These are phyloP conservation scores for Hirsutella rhossiliensis DNA, from an alignment of 2,329 filamentous ascomycete genomes.

Conservation along the genomic window DNA sequence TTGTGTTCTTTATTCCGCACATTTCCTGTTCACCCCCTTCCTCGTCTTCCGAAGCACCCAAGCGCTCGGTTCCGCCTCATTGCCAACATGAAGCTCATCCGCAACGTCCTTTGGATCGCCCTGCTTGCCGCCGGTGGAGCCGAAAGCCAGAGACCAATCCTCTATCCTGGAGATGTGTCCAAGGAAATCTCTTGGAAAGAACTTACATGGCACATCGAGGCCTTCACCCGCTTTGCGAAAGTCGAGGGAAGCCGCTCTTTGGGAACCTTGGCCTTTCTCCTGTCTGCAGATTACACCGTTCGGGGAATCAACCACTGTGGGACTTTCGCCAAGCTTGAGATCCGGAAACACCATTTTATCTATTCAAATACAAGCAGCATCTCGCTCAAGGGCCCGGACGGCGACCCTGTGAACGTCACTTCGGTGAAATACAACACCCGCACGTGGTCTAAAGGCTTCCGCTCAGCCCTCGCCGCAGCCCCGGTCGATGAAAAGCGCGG, in stretches of 20 bases:
- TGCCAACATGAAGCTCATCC: background rate
- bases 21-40: too few relatives aligned
- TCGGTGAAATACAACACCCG: slow-evolving; percentile 33
- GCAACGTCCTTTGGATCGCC: background rate
- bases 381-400: slow-evolving; percentile 30
- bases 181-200: background rate
- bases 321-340: slow-evolving; percentile 10
- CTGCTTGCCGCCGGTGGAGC: background rate
- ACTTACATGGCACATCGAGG: background rate
- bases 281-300: slow-evolving; percentile 43
- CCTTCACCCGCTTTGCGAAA: background rate
- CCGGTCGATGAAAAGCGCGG: slow-evolving; percentile 23
- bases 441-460: slow-evolving; percentile 25
- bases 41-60: too few relatives aligned
- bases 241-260: slow-evolving; percentile 18
- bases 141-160: background rate
- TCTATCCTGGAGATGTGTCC: background rate
- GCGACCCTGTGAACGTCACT: slow-evolving; percentile 28
- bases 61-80: too few relatives aligned
- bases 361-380: slow-evolving; percentile 31
- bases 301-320: slow-evolving; percentile 28
- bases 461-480: slow-evolving; percentile 19
- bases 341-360: slow-evolving; percentile 34
- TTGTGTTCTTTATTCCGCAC: too few relatives aligned
- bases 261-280: slow-evolving; percentile 44